Percentiles rank a stretch among this genome's conserved stretches.
These are phyloP conservation scores for Podila clonocystis DNA, from an alignment of 192 early-diverging fungal species.

Conservation along the genomic window DNA sequence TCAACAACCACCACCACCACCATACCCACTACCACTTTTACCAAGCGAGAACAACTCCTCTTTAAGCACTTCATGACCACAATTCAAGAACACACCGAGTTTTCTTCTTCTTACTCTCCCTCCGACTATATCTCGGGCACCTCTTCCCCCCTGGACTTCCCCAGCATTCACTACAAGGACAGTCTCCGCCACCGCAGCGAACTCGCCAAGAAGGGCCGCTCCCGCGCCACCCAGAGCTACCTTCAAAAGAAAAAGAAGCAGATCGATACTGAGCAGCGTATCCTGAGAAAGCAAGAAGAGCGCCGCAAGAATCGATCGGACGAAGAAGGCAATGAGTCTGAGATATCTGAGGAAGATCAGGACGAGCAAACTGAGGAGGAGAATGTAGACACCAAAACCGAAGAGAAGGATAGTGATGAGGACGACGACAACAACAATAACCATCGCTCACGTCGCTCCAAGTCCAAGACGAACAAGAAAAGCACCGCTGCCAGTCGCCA, in stretches of 20 bases:
- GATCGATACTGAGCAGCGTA: constrained; percentile 10
- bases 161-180: constrained; percentile 13
- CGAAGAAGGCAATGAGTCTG: neutral
- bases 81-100: neutral
- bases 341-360: neutral
- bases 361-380: neutral
- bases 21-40: constrained; percentile 1
- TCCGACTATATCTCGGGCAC: neutral
- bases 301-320: neutral
- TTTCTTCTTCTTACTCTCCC: constrained; percentile 1
- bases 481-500: neutral
- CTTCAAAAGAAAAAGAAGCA: constrained; percentile 19
- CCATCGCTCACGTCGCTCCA: neutral
- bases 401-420: neutral
- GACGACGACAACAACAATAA: neutral
- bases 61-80: constrained; percentile 29
- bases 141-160: neutral
- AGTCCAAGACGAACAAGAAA: neutral
- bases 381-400: neutral
- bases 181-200: constrained; percentile 8
- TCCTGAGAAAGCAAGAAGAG: constrained; percentile 6
- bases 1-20: constrained; percentile 1
- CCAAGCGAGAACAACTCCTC: constrained; percentile 28
- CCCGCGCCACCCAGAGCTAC: constrained; percentile 14
- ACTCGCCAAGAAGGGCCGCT: constrained; percentile 6